A percentile compares a stretch with the other conserved stretches of the same genome.
Evolutionary conservation across 257 asterid genomes (phyloP).

Genomic region (Solanum microdontum): DNA sequence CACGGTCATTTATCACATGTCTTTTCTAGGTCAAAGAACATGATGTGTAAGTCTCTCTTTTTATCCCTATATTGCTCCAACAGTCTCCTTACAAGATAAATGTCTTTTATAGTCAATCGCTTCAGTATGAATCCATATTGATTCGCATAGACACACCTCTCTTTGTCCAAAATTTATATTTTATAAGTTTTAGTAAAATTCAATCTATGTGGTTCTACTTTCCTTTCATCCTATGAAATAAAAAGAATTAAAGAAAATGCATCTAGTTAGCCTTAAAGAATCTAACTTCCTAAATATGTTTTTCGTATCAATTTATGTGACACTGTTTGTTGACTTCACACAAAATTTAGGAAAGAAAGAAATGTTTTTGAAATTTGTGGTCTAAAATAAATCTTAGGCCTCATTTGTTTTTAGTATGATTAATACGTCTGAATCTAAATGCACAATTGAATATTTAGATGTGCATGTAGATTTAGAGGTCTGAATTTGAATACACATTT

Average conservation of each 20-base stretch:
- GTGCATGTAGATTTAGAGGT: no score
- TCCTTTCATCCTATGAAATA: not conserved
- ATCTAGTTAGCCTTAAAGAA: not conserved
- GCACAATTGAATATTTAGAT: not conserved
- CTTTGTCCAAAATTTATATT: not conserved
- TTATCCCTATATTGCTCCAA: not conserved
- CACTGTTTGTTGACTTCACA: not conserved
- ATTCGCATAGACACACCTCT: not conserved
- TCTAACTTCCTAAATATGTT: not conserved
- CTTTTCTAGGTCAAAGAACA: not conserved
- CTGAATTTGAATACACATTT: not conserved
- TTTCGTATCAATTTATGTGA: not conserved
- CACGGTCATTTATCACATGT: not conserved
- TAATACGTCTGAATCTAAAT: not conserved
- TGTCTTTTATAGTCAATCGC: not conserved
- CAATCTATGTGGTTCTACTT: not conserved
- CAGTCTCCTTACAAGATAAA: not conserved
- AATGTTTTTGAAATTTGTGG: not conserved
- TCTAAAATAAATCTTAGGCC: not conserved
- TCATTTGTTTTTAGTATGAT: no score
- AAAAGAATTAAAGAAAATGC: no score
- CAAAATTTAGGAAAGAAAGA: not conserved
- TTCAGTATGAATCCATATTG: not conserved
- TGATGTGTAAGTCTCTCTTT: not conserved
- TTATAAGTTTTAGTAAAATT: not conserved